phyloP scores from a whole-genome alignment of 2,329 filamentous ascomycete genomes.

The Teratosphaeria nubilosa region DNA sequence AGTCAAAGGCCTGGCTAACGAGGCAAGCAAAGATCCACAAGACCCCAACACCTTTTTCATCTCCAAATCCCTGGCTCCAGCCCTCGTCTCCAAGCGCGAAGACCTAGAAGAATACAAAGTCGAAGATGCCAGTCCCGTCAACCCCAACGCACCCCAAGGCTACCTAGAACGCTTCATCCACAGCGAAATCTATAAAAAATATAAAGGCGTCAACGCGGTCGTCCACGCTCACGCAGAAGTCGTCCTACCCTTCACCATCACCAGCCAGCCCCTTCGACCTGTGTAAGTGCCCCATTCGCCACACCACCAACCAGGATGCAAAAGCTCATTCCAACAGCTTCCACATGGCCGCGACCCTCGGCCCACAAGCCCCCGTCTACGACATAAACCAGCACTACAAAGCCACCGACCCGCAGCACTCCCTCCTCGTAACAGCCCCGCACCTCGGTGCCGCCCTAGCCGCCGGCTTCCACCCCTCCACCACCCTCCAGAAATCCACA shows the following conservation, averaged over 20 bases:
- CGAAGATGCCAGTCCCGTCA: conserved; percentile 27
- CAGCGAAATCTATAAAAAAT: conserved; percentile 35
- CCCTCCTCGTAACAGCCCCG: conserved; percentile 24
- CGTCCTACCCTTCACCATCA: conserved; percentile 35
- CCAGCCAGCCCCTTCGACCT: conserved; percentile 33
- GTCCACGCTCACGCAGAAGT: conserved; percentile 34
- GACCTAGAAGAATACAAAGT: conserved; percentile 38
- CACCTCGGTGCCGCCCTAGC: conserved; percentile 27
- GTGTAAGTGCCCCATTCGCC: conserved; percentile 11
- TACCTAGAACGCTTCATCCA: conserved; percentile 38
- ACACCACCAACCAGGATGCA: not conserved
- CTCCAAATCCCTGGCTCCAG: conserved; percentile 33
- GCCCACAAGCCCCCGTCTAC: conserved; percentile 18
- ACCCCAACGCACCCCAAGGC: conserved; percentile 14
- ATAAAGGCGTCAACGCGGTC: conserved; percentile 33
- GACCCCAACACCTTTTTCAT: conserved; percentile 34
- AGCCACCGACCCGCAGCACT: conserved; percentile 17
- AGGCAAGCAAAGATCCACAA: conserved; percentile 15
- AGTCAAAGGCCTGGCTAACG: not conserved
- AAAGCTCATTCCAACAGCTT: conserved; percentile 5
- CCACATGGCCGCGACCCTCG: conserved; percentile 37
- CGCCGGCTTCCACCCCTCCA: conserved; percentile 19
- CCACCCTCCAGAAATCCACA: conserved; percentile 17
- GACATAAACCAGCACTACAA: conserved; percentile 26
- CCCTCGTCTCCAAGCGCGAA: conserved; percentile 30